Conservation (phyloP, 768 basidiomycete genomes). For the Amyloporia xantha region DNA sequence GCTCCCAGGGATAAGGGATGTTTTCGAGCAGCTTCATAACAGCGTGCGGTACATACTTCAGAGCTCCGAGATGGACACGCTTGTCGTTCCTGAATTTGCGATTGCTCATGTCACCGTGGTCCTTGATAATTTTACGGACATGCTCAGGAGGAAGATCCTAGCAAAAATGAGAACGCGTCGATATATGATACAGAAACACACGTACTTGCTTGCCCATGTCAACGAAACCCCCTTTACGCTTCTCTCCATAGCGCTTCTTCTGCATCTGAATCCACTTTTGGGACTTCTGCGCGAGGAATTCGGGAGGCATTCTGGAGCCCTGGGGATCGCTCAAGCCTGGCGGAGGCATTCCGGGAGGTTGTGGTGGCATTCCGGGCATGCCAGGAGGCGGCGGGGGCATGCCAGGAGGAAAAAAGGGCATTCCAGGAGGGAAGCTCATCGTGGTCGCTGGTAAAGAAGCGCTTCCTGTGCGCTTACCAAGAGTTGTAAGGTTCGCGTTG, state of each 20-base stretch:
- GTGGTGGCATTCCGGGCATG: slow-evolving; percentile 35
- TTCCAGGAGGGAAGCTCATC: slow-evolving; percentile 1
- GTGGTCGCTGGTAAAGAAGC: not conserved
- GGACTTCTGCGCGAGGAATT: slow-evolving; percentile 83
- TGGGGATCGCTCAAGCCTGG: slow-evolving; percentile 29
- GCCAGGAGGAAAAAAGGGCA: slow-evolving; percentile 39
- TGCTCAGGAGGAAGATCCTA: slow-evolving; percentile 96
- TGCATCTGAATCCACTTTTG: slow-evolving; percentile 97
- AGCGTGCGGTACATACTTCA: slow-evolving; percentile 98
- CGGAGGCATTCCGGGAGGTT: slow-evolving; percentile 31
- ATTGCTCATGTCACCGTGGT: slow-evolving; percentile 99
- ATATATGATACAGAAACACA: not conserved
- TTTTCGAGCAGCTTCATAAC: slow-evolving; percentile 99
- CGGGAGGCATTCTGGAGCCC: slow-evolving; percentile 43
- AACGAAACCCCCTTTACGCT: slow-evolving; percentile 81
- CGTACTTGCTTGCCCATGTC: slow-evolving; percentile 91
- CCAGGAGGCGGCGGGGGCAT: slow-evolving; percentile 44
- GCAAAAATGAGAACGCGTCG: slow-evolving; percentile 2
- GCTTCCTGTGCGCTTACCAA: not conserved
- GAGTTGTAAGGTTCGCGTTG: not conserved
- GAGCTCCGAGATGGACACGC: slow-evolving; percentile 95
- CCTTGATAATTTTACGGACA: slow-evolving; percentile 98
- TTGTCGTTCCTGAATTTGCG: slow-evolving; percentile 99
- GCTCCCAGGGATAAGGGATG: slow-evolving; percentile 97
- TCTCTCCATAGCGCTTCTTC: slow-evolving; percentile 86